phyloP scores from a whole-genome alignment of 2,329 filamentous ascomycete species.

The Helotiales sp. region DNA sequence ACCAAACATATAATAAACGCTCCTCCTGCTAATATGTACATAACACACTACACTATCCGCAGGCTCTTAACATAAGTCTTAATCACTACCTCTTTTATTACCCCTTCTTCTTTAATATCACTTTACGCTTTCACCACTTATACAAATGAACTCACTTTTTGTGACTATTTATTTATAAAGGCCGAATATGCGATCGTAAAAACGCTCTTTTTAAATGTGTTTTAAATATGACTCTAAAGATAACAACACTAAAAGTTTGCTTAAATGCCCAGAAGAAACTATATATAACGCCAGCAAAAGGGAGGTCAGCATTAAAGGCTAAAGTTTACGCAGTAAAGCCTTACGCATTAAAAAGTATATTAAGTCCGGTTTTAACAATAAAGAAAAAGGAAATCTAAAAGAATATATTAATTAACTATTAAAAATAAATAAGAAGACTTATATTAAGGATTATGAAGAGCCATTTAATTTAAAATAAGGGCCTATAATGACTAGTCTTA shows the following conservation, averaged over 20 bases:
- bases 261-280: slow-evolving; percentile 48
- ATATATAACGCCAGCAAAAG: slow-evolving; percentile 67
- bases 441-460: slow-evolving; percentile 59
- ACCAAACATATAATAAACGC: too few relatives aligned
- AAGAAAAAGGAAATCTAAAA: slow-evolving; percentile 66
- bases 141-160: slow-evolving; percentile 32
- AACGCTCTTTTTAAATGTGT: slow-evolving; percentile 47
- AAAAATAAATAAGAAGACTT: slow-evolving; percentile 58
- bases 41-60: too few relatives aligned
- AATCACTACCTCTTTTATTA: too few relatives aligned
- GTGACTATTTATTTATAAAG: slow-evolving; percentile 26
- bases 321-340: slow-evolving; percentile 66
- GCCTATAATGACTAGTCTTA: slow-evolving; percentile 61
- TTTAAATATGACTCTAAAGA: slow-evolving; percentile 72
- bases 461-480: slow-evolving; percentile 56
- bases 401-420: slow-evolving; percentile 53
- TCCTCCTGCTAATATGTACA: too few relatives aligned
- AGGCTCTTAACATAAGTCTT: too few relatives aligned
- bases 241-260: slow-evolving; percentile 40
- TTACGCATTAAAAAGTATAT: slow-evolving; percentile 66
- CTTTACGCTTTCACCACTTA: slow-evolving; percentile 31
- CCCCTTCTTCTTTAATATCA: not conserved
- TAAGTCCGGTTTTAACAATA: slow-evolving; percentile 63
- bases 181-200: slow-evolving; percentile 23
- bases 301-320: slow-evolving; percentile 58